phyloP scores from a whole-genome alignment of 805 yeast genomes.

The Metschnikowia drakensbergensis region DNA sequence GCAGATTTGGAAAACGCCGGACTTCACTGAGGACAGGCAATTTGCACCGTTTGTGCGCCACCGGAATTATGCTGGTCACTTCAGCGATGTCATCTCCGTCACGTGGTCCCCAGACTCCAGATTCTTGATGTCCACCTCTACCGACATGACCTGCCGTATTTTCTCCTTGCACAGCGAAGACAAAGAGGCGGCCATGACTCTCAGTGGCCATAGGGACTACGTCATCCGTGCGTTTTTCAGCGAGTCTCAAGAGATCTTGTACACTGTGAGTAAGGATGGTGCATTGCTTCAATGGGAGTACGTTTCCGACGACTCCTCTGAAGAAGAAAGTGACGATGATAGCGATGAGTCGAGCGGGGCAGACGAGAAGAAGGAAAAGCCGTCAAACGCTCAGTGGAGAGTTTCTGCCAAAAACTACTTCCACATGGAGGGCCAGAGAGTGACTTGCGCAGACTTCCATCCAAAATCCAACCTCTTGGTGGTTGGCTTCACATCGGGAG shows the following conservation, averaged over 20 bases:
- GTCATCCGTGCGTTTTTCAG: constrained; percentile 86
- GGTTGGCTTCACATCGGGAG: constrained; percentile 87
- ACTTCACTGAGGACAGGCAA: constrained; percentile 74
- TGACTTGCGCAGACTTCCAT: constrained; percentile 83
- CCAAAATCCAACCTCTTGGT: constrained; percentile 65
- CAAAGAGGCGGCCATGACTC: constrained; percentile 70
- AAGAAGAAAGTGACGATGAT: constrained; percentile 37
- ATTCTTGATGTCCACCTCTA: constrained; percentile 79
- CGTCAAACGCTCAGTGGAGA: constrained; percentile 52
- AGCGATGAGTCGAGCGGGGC: constrained; percentile 20
- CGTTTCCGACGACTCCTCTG: constrained; percentile 45
- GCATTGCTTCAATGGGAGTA: constrained; percentile 93
- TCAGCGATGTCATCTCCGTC: constrained; percentile 69
- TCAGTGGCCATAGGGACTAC: constrained; percentile 90
- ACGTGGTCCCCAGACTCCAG: constrained; percentile 91
- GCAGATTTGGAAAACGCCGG: constrained; percentile 94
- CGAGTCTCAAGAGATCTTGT: constrained; percentile 82
- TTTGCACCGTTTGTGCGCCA: constrained; percentile 95
- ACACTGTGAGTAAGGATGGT: constrained; percentile 91
- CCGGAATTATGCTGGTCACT: constrained; percentile 90
- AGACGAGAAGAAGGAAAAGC: neutral
- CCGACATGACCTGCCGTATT: constrained; percentile 84
- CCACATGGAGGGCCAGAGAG: constrained; percentile 57
- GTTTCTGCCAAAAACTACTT: constrained; percentile 75
- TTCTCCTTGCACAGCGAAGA: constrained; percentile 71